Evolutionary conservation across 345 rosid species (phyloP), one percentile per base, ranked within the genome.

Genomic region (Raphanus sativus): DNA sequence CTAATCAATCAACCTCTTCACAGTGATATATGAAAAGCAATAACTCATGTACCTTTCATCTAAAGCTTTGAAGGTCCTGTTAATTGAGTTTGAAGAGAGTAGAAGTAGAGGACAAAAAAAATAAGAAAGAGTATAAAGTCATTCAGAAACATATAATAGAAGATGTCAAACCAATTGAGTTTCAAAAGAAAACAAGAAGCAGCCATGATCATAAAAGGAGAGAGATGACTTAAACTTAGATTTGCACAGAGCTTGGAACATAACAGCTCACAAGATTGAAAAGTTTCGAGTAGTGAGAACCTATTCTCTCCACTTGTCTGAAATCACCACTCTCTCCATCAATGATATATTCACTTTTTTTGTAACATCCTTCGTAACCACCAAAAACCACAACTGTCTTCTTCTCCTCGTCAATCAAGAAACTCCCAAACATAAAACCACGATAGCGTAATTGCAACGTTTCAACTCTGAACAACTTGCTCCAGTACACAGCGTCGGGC

Each of bases 1-100:
- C 34, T 7, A 36, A 36, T 36, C 42, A 7, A 36, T 4, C 34
- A 32, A 32, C 34, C 34, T 32, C 42, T 36, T 6, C 11, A 36
- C 42, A 36, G 11, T 36, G 42, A 36, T 8, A 36, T 36, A 7
- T 7, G 42, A n/a, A n/a, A n/a, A n/a, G n/a, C n/a, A n/a, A n/a
- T n/a, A n/a, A n/a, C n/a, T n/a, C n/a, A n/a, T n/a, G n/a, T n/a
- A n/a, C 40, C 2, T 36, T 36, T 36, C 40, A 36, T 67, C 16
- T 2, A 67, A 28, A 8, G 67, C 2, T 73, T 73, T 68, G 40
- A 62, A 79, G 0, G 60, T 61, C 13, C 13, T 26, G 78, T 28
- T 58, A 8, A 67, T 79, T 29, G 74, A 79, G 78, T 79, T 73
- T 79, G 74, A 62, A 54, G 70, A 73, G 74, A 68, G 70, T 38